Conservation (phyloP, 2,329 filamentous ascomycete species). For the Ophiostoma himal-ulmi region DNA sequence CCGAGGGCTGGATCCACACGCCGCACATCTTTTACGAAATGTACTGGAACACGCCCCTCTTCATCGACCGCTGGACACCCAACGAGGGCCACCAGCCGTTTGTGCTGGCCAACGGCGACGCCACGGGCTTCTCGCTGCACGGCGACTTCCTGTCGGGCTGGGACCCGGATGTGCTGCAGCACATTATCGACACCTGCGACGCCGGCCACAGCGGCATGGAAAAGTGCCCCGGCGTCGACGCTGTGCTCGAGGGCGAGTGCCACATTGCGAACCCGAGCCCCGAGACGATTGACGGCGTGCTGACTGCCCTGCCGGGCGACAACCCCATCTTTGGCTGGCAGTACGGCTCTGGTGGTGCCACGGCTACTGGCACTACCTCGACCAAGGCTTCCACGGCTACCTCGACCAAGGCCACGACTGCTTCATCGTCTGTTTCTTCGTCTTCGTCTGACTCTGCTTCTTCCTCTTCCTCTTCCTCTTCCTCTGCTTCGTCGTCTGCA, state of each 20-base stretch:
- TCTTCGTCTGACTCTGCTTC: not conserved
- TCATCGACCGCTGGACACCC: constrained; percentile 48
- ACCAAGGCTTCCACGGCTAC: not conserved
- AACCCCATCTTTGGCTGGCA: constrained; percentile 50
- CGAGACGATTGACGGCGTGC: constrained; percentile 40
- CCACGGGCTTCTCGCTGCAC: constrained; percentile 64
- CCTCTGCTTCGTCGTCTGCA: too few relatives aligned
- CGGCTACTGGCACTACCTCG: not conserved
- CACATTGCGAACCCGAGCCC: constrained; percentile 44
- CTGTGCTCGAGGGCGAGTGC: constrained; percentile 46
- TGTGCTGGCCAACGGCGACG: constrained; percentile 63
- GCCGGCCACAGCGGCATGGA: constrained; percentile 56
- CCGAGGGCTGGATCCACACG: constrained; percentile 48
- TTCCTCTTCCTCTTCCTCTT: too few relatives aligned
- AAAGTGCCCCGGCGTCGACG: constrained; percentile 53
- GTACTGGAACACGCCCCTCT: constrained; percentile 55
- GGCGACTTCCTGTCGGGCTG: constrained; percentile 70
- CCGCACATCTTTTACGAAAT: constrained; percentile 55
- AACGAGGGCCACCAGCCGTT: constrained; percentile 56
- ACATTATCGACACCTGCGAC: constrained; percentile 62
- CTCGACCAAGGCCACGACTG: not conserved
- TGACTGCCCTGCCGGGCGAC: constrained; percentile 49
- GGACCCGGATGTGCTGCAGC: constrained; percentile 59
- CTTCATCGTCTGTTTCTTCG: not conserved
- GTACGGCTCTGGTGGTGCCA: constrained; percentile 30